These are phyloP conservation scores for Jackrogersella minutella DNA, from an alignment of 495 filamentous ascomycete genomes.

Conservation along the genomic window DNA sequence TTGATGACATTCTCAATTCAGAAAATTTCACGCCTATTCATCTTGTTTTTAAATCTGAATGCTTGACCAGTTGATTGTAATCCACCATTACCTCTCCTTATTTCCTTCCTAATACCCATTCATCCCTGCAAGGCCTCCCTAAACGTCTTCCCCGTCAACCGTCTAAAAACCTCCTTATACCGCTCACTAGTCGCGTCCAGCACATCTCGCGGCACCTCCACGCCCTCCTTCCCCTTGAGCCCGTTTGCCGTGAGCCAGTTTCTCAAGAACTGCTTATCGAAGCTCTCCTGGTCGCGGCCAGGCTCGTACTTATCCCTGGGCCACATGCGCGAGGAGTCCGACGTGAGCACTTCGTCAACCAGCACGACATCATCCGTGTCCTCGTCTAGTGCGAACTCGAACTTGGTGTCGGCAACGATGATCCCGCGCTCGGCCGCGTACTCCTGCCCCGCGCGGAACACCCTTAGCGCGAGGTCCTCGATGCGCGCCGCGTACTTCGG, in stretches of 20 bases:
- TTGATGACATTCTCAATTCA: neutral
- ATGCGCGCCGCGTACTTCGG: constrained; percentile 76
- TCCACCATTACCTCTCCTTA: neutral
- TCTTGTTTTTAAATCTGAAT: neutral
- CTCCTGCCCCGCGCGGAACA: constrained; percentile 77
- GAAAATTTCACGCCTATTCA: neutral
- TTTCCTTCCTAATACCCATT: neutral
- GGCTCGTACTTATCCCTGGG: constrained; percentile 71
- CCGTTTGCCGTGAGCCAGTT: constrained; percentile 82
- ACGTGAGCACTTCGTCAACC: constrained; percentile 90
- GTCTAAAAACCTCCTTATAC: constrained; percentile 54
- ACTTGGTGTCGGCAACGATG: constrained; percentile 76
- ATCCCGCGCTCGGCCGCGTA: constrained; percentile 83
- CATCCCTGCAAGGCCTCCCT: constrained; percentile 45
- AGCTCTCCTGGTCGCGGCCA: constrained; percentile 79
- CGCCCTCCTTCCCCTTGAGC: constrained; percentile 71
- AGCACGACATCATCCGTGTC: constrained; percentile 79
- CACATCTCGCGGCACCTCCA: constrained; percentile 74
- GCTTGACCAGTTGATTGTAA: neutral
- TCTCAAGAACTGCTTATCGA: constrained; percentile 88
- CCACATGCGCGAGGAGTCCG: constrained; percentile 91
- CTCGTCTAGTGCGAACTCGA: constrained; percentile 73
- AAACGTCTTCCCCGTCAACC: constrained; percentile 53
- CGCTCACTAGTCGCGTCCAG: constrained; percentile 65
- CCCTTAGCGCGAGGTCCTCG: constrained; percentile 70